phyloP scores from a whole-genome alignment of 441 rosid genomes.

The Eruca vesicaria region DNA sequence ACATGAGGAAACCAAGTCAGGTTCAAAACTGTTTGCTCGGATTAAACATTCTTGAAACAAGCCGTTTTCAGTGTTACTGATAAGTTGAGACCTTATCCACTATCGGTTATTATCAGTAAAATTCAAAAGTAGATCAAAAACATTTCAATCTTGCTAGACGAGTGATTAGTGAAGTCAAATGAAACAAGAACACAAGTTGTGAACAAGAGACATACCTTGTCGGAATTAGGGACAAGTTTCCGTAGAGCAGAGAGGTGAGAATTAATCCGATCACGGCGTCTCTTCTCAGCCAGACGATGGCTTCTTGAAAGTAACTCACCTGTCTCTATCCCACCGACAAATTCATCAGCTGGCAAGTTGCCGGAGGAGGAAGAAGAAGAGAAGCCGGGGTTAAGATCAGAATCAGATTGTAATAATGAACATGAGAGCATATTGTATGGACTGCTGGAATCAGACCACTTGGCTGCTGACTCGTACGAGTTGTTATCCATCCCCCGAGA shows the following conservation, averaged over 20 bases:
- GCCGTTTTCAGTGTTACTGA: too few species aligned
- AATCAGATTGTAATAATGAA: constrained; percentile 38
- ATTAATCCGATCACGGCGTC: constrained; percentile 86
- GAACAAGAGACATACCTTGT: constrained; percentile 53
- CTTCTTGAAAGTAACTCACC: constrained; percentile 58
- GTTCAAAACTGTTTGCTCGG: too few species aligned
- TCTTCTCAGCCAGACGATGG: constrained; percentile 93
- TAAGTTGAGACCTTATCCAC: too few species aligned
- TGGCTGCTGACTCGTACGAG: constrained; percentile 33
- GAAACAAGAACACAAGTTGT: neutral
- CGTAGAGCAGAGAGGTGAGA: constrained; percentile 80
- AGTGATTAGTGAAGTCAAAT: too few species aligned
- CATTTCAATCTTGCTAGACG: too few species aligned
- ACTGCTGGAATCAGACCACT: constrained; percentile 36
- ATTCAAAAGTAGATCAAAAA: too few species aligned
- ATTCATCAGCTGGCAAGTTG: constrained; percentile 27
- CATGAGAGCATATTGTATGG: constrained; percentile 37
- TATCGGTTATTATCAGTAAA: too few species aligned
- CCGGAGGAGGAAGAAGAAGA: constrained; percentile 38
- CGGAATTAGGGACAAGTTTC: constrained; percentile 83
- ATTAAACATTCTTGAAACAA: too few species aligned
- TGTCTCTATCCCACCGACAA: constrained; percentile 47
- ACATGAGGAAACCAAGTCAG: too few species aligned
- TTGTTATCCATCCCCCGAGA: constrained; percentile 21
- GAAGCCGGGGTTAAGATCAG: constrained; percentile 31